Percentiles rank a stretch among this genome's conserved stretches.
These are phyloP conservation scores for Ustanciosporium gigantosporum DNA, from an alignment of 1,284 basidiomycete genomes.

Conservation along the genomic window DNA sequence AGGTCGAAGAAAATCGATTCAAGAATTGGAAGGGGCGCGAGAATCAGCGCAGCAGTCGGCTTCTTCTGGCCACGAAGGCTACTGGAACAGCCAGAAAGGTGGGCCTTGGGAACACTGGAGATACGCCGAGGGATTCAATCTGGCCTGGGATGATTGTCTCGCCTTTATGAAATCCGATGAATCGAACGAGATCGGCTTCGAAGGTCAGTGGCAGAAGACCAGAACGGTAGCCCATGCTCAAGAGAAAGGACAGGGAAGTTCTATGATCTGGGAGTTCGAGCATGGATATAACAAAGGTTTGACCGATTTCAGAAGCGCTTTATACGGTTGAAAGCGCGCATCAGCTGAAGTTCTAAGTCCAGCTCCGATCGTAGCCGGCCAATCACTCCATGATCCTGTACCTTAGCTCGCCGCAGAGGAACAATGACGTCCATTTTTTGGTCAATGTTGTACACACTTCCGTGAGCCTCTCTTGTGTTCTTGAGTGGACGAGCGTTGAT, in stretches of 20 bases:
- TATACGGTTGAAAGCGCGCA: constrained; percentile 18
- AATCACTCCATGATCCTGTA: too few species aligned
- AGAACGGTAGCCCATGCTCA: constrained; percentile 65
- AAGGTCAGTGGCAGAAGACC: constrained; percentile 67
- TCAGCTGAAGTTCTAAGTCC: too few species aligned
- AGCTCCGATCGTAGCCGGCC: too few species aligned
- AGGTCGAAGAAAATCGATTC: constrained; percentile 12
- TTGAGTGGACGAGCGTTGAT: too few species aligned
- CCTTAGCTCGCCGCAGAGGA: too few species aligned
- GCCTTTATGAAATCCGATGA: constrained; percentile 64
- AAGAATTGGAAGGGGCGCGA: constrained; percentile 19
- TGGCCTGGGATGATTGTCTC: constrained; percentile 75
- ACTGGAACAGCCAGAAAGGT: constrained; percentile 51
- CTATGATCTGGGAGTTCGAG: constrained; percentile 61
- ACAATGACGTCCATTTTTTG: too few species aligned
- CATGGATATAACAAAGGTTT: constrained; percentile 68
- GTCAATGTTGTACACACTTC: too few species aligned
- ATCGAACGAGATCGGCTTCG: constrained; percentile 69
- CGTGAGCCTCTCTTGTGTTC: too few species aligned
- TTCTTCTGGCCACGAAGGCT: constrained; percentile 16
- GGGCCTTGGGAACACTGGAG: constrained; percentile 70
- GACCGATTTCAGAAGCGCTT: constrained; percentile 21
- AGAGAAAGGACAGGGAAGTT: constrained; percentile 62
- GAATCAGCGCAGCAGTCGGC: constrained; percentile 16
- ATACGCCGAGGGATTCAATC: constrained; percentile 70